Base-by-base conservation (phyloP, 768 basidiomycete species). In the Mycena sanguinolenta region DNA sequence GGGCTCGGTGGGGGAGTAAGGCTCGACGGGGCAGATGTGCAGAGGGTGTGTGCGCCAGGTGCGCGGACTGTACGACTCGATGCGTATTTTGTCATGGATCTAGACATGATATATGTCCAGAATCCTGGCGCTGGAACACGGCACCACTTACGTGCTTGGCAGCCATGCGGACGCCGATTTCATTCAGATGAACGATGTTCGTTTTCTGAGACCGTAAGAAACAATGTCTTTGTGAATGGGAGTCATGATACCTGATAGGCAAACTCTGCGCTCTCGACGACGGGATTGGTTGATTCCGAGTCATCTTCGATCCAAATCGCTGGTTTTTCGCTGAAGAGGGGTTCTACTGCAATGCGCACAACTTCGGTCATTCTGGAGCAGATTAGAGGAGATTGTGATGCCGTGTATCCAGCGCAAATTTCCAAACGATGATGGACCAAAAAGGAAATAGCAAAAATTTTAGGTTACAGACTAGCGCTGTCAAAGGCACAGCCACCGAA, bases 31-130 rank as follows among this genome's bases (percentile, higher is more conserved):
- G 74, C 88, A 87, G 42, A 95, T 84, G 76, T 96, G 95, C 44
- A 96, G 82, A 0, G 86, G 86, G 69, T 94, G 91, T 1, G 89
- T 90, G 39, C 92, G 89, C 95, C 95, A 96, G 52, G 93, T 91
- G 49, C 91, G 88, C 16, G 95, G 94, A 16, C 89, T 89, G 79
- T 96, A 96, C 0, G 88, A 84, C 79, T 93, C 91, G 0, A 82
- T 76, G 46, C 81, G 76, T 69, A 95, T 83, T 72, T 87, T 89
- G 52, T 79, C 78, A 58, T 85, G 86, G 61, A 95, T 92, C 94
- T 95, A 21, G n/a, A 50, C 67, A 46, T 55, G 19, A n/a, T 23
- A 50, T 58, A 61, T 9, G 25, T 38, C 34, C 3, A 17, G 17
- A 71, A 65, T 46, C 17, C 32, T 34, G 21, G 46, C 42, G 65